A percentile compares a stretch with the other conserved stretches of the same genome.
These are phyloP conservation scores for Skeletonema potamos DNA, from an alignment of 108 stramenopile genomes.

Conservation along the genomic window DNA sequence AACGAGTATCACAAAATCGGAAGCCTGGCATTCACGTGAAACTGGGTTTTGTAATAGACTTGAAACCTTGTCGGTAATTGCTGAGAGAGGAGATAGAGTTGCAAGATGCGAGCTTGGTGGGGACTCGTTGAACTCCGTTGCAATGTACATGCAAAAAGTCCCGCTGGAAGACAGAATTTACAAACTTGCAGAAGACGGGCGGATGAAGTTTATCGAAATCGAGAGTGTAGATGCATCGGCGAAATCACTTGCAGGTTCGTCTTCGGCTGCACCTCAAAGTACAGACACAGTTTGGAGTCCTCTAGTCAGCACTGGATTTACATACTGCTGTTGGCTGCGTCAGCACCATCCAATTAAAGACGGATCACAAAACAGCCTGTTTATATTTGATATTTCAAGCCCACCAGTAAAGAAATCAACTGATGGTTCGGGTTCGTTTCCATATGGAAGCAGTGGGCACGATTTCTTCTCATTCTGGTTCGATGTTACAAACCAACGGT, in stretches of 20 bases:
- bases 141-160: constrained; percentile 75
- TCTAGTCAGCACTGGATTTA: constrained; percentile 67
- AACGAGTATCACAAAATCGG: constrained; percentile 38
- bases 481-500: constrained; percentile 64
- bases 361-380: constrained; percentile 58
- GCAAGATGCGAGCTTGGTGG: constrained; percentile 76
- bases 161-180: constrained; percentile 78
- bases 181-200: constrained; percentile 73
- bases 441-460: constrained; percentile 40
- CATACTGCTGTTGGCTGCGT: constrained; percentile 80
- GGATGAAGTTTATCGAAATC: constrained; percentile 76
- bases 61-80: constrained; percentile 76
- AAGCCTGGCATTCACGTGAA: constrained; percentile 61
- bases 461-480: constrained; percentile 81
- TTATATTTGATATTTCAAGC: constrained; percentile 77
- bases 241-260: constrained; percentile 45
- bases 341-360: constrained; percentile 54
- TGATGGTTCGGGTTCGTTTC: constrained; percentile 36
- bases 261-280: constrained; percentile 47
- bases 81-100: constrained; percentile 69
- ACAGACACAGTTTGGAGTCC: constrained; percentile 73
- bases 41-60: constrained; percentile 63
- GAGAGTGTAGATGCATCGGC: constrained; percentile 69
- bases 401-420: constrained; percentile 54
- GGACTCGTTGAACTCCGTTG: constrained; percentile 73